A percentile compares a stretch with the other conserved stretches of the same genome.
These are phyloP conservation scores for Candida dajiaensis DNA, from an alignment of 805 yeast species.

Conservation along the genomic window DNA sequence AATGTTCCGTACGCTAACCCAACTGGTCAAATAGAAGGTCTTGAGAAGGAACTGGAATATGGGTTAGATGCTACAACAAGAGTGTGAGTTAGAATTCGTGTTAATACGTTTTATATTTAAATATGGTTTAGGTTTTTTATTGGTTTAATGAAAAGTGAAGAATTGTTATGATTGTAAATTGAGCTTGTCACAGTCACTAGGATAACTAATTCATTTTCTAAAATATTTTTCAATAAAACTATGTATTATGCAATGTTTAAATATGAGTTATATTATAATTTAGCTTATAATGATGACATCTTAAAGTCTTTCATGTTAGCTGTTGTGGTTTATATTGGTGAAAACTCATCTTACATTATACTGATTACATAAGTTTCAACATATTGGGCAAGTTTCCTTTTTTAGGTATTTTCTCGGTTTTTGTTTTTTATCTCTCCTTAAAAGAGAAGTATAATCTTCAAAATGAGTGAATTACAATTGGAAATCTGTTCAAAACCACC, in stretches of 20 bases:
- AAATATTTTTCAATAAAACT: no score
- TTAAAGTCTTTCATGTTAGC: no score
- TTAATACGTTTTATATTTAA: neutral
- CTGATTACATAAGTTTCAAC: neutral
- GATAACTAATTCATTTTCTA: no score
- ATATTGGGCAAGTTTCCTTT: neutral
- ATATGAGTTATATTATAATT: no score
- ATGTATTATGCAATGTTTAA: no score
- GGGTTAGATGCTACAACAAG: constrained; percentile 44
- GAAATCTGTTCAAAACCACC: neutral
- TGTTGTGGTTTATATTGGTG: no score
- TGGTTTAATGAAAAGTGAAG: neutral
- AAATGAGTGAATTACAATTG: neutral
- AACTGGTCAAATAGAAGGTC: constrained; percentile 31
- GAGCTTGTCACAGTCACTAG: no score
- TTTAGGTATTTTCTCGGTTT: neutral
- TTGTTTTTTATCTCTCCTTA: neutral
- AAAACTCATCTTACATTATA: no score
- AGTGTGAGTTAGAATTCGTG: neutral
- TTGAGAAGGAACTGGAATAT: constrained; percentile 62
- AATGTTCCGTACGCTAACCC: constrained; percentile 22
- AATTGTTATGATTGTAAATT: neutral
- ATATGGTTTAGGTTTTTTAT: neutral
- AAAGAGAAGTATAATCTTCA: neutral
- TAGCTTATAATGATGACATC: no score